phyloP scores from a whole-genome alignment of 352 stramenopile genomes.

The Salisapilia sapeloensis region DNA sequence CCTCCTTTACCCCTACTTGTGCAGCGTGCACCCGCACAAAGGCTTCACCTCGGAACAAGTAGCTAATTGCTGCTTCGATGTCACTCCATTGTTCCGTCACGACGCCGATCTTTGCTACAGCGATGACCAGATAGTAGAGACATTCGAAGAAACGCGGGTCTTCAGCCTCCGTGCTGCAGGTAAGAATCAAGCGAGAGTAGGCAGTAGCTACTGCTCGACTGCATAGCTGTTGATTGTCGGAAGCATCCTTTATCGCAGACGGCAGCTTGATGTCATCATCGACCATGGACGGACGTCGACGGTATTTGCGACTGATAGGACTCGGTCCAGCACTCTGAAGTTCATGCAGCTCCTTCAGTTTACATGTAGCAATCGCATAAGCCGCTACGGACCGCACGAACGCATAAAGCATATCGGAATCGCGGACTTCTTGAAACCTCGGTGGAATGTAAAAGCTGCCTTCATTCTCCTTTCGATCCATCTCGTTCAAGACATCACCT shows the following conservation, averaged over 20 bases:
- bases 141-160: conserved; percentile 71
- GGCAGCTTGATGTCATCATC: not conserved
- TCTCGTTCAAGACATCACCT: conserved; percentile 54
- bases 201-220: conserved; percentile 20
- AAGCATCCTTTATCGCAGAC: conserved; percentile 2
- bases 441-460: conserved; percentile 34
- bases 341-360: conserved; percentile 31
- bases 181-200: conserved; percentile 51
- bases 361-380: conserved; percentile 46
- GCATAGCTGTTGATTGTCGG: conserved; percentile 6
- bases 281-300: not conserved
- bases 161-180: conserved; percentile 74
- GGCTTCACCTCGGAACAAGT: conserved; percentile 53
- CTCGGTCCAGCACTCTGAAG: not conserved
- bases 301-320: not conserved
- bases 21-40: no score
- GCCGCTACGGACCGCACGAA: conserved; percentile 46
- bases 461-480: conserved; percentile 23
- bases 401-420: conserved; percentile 35
- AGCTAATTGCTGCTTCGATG: conserved; percentile 55
- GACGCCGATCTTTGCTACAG: conserved; percentile 50
- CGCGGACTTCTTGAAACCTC: conserved; percentile 55
- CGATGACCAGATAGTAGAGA: conserved; percentile 64
- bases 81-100: conserved; percentile 24
- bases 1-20: no score